Base-by-base conservation (phyloP, 2,329 filamentous ascomycete species). In the Arthroderma sp. region DNA sequence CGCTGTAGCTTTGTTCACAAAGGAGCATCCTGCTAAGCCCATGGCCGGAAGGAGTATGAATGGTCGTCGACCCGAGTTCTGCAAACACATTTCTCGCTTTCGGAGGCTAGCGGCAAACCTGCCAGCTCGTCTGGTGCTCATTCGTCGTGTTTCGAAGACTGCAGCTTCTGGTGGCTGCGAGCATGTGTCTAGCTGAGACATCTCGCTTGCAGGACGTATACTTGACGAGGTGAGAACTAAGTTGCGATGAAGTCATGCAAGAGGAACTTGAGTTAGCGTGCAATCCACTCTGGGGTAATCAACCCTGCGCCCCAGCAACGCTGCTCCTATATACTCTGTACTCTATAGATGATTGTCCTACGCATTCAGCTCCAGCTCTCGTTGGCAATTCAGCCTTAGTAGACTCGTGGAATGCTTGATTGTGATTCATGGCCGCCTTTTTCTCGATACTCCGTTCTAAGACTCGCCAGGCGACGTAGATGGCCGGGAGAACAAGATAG, bases 191-290 rank as follows among this genome's bases (percentile, higher is more conserved):
- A 25, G 47, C 47, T 51, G 47, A 51, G 47, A 51, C 47, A 51
- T 51, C 47, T 51, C 47, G 47, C 47, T 51, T 51, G 47, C 28
- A 15, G 47, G n/a, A 31, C 47, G 47, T 51, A 25, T 51, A 17
- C 15, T n/a, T 0, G 23, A 31, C 47, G 25, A 49, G 23, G 47
- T 33, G 47, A 51, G 33, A 33, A 51, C 23, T 31, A 19, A 51
- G 47, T 51, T 51, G 47, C 25, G 25, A 51, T 51, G 47, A 51
- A 51, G 47, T 51, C 47, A 51, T 51, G 13, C 21, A 51, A n/a
- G 47, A 19, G 41, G 25, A 47, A 11, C 11, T 5, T 33, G 47
- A 19, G 21, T 51, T 51, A 47, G 41, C 41, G 41, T 23, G 23
- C 25, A n/a, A 51, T 51, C 47, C 21, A 51, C 15, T 51, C 47